These are phyloP conservation scores for Euphrasia confusa DNA, from an alignment of 257 asterid species.

Conservation along the genomic window DNA sequence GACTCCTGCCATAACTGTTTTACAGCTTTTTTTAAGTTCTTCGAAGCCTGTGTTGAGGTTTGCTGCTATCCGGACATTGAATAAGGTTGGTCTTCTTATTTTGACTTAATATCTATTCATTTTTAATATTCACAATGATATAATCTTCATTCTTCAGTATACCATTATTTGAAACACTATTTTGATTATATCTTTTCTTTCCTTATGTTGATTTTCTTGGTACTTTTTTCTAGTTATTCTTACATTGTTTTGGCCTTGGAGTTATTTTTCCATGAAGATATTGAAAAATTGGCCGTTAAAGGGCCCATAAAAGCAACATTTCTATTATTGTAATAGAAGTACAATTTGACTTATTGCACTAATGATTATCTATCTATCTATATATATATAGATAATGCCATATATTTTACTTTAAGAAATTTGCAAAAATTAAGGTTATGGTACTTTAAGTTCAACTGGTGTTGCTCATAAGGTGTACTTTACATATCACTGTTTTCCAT, in stretches of 20 bases:
- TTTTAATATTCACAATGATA: conserved; percentile 1
- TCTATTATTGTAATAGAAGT: neutral
- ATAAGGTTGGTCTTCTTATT: conserved; percentile 52
- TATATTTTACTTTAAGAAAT: conserved; percentile 3
- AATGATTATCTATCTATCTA: neutral
- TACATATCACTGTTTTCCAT: neutral
- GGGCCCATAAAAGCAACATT: conserved; percentile 4
- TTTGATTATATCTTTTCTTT: conserved; percentile 8
- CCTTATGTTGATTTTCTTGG: conserved; percentile 9
- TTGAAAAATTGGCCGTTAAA: neutral
- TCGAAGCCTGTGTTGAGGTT: conserved; percentile 90
- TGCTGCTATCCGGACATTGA: conserved; percentile 95
- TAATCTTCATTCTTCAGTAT: neutral
- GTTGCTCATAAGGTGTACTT: neutral
- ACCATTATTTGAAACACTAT: conserved; percentile 6
- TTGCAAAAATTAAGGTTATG: neutral
- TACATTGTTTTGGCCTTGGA: neutral
- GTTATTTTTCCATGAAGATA: too few relatives aligned
- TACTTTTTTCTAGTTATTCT: conserved; percentile 6
- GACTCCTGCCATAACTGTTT: conserved; percentile 88
- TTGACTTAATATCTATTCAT: neutral
- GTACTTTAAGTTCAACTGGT: conserved; percentile 16
- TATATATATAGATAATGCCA: neutral
- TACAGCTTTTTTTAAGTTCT: conserved; percentile 88
- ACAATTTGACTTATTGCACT: neutral